A percentile compares a stretch with the other conserved stretches of the same genome.
These are phyloP conservation scores for Penicillium aurantiogriseum DNA, from an alignment of 2,329 filamentous ascomycete species.

Conservation along the genomic window DNA sequence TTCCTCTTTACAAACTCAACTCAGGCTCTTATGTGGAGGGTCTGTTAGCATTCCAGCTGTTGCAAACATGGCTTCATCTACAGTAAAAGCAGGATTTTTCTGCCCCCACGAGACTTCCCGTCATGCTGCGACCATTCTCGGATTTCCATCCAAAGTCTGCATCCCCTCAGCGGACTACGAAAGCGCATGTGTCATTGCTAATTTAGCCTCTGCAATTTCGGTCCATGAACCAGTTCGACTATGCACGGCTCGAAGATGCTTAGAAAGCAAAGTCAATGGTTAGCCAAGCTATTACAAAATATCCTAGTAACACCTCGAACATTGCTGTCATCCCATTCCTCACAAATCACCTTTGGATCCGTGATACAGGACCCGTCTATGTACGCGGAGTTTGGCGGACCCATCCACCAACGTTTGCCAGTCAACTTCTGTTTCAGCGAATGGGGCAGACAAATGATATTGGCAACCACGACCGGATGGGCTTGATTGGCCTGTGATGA, in stretches of 20 bases:
- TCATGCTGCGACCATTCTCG: slow-evolving; percentile 25
- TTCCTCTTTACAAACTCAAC: background rate
- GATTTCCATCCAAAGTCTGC: slow-evolving; percentile 23
- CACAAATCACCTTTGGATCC: slow-evolving; percentile 23
- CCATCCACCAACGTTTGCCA: slow-evolving; percentile 8
- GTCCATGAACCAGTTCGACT: slow-evolving; percentile 30
- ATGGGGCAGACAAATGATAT: slow-evolving; percentile 21
- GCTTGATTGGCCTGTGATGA: slow-evolving; percentile 16
- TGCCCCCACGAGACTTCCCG: slow-evolving; percentile 17
- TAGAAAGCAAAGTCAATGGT: slow-evolving; percentile 13
- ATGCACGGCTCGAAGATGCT: slow-evolving; percentile 21
- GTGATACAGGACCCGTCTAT: slow-evolving; percentile 22
- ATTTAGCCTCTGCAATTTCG: slow-evolving; percentile 23
- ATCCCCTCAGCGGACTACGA: slow-evolving; percentile 18
- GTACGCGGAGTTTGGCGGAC: slow-evolving; percentile 12
- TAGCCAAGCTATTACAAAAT: slow-evolving; percentile 4
- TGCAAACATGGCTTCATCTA: background rate
- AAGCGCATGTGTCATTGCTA: slow-evolving; percentile 20
- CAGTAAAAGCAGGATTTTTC: slow-evolving; percentile 1
- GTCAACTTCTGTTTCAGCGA: slow-evolving; percentile 22
- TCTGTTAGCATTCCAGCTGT: background rate
- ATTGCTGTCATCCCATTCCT: slow-evolving; percentile 16
- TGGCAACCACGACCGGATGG: slow-evolving; percentile 12
- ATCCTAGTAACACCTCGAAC: slow-evolving; percentile 6
- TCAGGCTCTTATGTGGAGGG: background rate